phyloP scores from a whole-genome alignment of 495 filamentous ascomycete genomes.

The Penicillium silybi region DNA sequence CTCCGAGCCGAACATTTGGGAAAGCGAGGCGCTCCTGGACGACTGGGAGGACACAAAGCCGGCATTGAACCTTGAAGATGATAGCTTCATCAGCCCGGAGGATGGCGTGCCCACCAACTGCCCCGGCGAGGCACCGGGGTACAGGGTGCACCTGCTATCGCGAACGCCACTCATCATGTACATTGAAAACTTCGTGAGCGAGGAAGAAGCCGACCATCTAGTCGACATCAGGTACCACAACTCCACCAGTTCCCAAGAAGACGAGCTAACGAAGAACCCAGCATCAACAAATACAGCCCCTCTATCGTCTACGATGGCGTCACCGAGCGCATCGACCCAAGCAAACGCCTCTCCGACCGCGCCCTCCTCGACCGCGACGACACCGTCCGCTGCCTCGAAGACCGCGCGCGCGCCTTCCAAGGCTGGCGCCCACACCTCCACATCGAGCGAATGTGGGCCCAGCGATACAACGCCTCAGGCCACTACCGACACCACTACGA shows the following conservation, averaged over 20 bases:
- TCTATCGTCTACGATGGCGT: constrained; percentile 52
- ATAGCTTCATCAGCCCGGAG: constrained; percentile 29
- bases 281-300: constrained; percentile 47
- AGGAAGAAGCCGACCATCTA: constrained; percentile 46
- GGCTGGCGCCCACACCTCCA: constrained; percentile 58
- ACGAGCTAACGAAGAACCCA: constrained; percentile 9
- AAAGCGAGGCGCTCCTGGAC: constrained; percentile 6
- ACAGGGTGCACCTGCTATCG: constrained; percentile 43
- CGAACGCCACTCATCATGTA: constrained; percentile 53
- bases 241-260: not conserved
- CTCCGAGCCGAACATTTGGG: not conserved
- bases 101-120: constrained; percentile 28
- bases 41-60: constrained; percentile 13
- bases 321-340: constrained; percentile 40
- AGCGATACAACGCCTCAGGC: constrained; percentile 54
- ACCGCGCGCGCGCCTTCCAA: constrained; percentile 65
- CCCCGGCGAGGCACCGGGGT: constrained; percentile 23
- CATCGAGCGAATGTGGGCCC: constrained; percentile 60
- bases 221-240: constrained; percentile 44
- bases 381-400: constrained; percentile 63
- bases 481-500: constrained; percentile 60
- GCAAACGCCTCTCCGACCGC: constrained; percentile 53
- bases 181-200: constrained; percentile 51
- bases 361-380: constrained; percentile 55
- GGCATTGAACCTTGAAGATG: constrained; percentile 31